Base-by-base conservation (phyloP, 257 asterid species). In the Fraxinus quadrangulata region DNA sequence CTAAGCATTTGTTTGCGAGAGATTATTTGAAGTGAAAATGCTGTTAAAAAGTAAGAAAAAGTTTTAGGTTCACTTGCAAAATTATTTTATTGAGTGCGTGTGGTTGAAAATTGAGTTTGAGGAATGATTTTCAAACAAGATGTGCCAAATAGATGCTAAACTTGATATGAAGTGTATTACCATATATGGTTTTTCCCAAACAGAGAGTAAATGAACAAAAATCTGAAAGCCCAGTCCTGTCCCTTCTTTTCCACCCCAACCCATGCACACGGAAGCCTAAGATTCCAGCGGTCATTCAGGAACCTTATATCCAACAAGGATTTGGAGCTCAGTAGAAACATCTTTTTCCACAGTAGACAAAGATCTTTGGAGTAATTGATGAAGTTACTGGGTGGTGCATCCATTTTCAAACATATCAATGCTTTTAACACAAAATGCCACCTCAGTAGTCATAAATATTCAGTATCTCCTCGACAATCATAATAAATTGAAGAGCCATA, bases 1-100 rank as follows among this genome's bases (percentile, higher is more conserved):
- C 24, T 19, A 19, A 51, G 94, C 77, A 96, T 89, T 68, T 92
- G 92, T 70, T 95, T 97, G 78, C 93, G 90, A 61, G 86, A 71
- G 74, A 82, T 10, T 40, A 40, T 10, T 40, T 40, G 47, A 40
- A 11, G 12, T 40, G 47, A 10, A 40, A 40, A 40, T 40, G 47
- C 11, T 2, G 16, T 40, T 40, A 40, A 10, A 10, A 39, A 40
- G 47, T 40, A 40, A 2, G 14, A 11, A 40, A 40, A 40, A 36
- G 47, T 40, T 10, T 9, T 10, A 40, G 47, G 47, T 40, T 14
- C 13, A 40, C 0, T 0, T 40, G 14, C 14, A 40, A 40, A 40
- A 40, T 40, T 40, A 40, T 40, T 40, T 40, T 10, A 40, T 40
- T 40, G 47, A 11, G 13, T 9, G 6, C 9, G 45, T 40, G 14